phyloP scores from a whole-genome alignment of 106 monocot genomes.

The Posidonia australis region DNA sequence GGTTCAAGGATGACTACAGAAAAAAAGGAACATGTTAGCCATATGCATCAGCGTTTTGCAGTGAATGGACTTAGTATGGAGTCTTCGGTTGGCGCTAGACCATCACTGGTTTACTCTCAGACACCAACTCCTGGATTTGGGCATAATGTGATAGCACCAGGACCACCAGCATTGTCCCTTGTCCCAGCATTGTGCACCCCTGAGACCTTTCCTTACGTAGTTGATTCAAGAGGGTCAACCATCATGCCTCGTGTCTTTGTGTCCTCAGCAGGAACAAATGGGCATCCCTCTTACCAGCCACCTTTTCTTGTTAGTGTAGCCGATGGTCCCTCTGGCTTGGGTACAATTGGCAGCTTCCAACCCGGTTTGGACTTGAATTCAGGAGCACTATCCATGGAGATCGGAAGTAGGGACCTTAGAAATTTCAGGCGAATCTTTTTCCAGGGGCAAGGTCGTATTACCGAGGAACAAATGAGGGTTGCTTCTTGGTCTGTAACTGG shows the following conservation, averaged over 20 bases:
- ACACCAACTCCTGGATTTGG: constrained; percentile 19
- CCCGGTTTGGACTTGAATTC: constrained; percentile 58
- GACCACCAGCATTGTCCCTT: constrained; percentile 21
- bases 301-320: constrained; percentile 25
- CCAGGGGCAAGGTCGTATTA: constrained; percentile 22
- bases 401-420: constrained; percentile 13
- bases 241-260: constrained; percentile 26
- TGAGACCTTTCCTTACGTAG: constrained; percentile 33
- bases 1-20: constrained; percentile 35
- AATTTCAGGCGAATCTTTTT: constrained; percentile 22
- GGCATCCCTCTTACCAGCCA: constrained; percentile 11
- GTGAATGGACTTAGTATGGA: constrained; percentile 15
- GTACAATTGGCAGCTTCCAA: constrained; percentile 16
- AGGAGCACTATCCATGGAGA: constrained; percentile 15
- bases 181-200: constrained; percentile 22
- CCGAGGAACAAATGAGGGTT: constrained; percentile 23
- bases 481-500: constrained; percentile 17
- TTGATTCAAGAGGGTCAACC: constrained; percentile 25
- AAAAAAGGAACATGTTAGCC: constrained; percentile 18
- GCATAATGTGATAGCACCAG: constrained; percentile 7
- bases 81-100: constrained; percentile 5
- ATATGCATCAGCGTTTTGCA: constrained; percentile 9
- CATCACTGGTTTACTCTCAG: constrained; percentile 25
- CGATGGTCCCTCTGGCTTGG: constrained; percentile 15
- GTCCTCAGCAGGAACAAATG: constrained; percentile 10